Percentiles rank a stretch among this genome's conserved stretches.
Evolutionary conservation across 2,329 filamentous ascomycete species (phyloP).

Genomic region (Pseudogymnoascus sp.): DNA sequence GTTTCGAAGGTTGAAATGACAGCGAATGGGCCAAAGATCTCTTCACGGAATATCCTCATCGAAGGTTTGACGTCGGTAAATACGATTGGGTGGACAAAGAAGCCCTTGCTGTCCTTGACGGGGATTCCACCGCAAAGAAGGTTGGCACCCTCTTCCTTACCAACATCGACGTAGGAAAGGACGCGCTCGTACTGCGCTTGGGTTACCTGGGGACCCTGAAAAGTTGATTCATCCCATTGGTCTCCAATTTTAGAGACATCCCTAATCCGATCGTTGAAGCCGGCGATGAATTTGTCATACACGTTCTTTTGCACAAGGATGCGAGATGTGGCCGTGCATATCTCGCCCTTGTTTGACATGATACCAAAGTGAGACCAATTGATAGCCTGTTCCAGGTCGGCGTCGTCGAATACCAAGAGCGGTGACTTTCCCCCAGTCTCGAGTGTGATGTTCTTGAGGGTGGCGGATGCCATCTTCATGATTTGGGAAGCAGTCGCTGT

Average conservation of each 20-base stretch:
- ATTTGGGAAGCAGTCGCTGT: too few species aligned
- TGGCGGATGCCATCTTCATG: too few species aligned
- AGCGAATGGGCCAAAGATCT: constrained; percentile 56
- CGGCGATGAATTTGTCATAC: constrained; percentile 52
- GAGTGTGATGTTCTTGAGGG: too few species aligned
- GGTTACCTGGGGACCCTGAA: constrained; percentile 46
- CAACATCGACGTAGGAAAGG: constrained; percentile 51
- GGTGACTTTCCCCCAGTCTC: constrained; percentile 34
- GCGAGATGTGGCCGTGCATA: constrained; percentile 56
- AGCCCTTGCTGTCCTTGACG: constrained; percentile 42
- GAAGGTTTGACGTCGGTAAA: constrained; percentile 48
- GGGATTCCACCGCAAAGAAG: constrained; percentile 52
- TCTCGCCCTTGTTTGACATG: constrained; percentile 53
- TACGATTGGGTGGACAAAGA: constrained; percentile 63
- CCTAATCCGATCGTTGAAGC: constrained; percentile 45
- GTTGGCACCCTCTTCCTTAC: constrained; percentile 51
- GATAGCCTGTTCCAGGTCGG: constrained; percentile 48
- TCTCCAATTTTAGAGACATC: constrained; percentile 49
- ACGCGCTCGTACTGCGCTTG: constrained; percentile 26
- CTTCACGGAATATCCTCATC: constrained; percentile 45
- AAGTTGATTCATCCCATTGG: constrained; percentile 55
- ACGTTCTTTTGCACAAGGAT: constrained; percentile 56
- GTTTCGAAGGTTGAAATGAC: constrained; percentile 57
- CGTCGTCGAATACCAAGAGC: constrained; percentile 56
- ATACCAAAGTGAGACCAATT: constrained; percentile 41